Percentiles rank a stretch among this genome's conserved stretches.
Evolutionary conservation across 75 land plant genomes (phyloP).

Genomic region (Cryptomeria japonica): DNA sequence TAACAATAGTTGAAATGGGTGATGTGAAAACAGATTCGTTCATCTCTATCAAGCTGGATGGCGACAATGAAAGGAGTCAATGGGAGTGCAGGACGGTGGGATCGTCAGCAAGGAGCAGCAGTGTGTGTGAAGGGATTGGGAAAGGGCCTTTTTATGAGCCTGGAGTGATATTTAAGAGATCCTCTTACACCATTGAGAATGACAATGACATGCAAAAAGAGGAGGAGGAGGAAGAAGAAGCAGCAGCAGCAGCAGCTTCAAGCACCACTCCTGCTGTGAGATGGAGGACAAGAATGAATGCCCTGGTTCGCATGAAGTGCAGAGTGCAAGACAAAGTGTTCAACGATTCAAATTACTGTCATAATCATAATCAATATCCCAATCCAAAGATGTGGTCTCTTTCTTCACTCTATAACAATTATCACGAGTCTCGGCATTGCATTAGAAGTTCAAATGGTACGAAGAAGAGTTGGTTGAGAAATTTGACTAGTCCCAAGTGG

Average conservation of each 20-base stretch:
- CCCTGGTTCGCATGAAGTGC: background rate
- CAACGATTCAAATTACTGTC: background rate
- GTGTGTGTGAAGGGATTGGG: background rate
- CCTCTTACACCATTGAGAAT: background rate
- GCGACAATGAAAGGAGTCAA: background rate
- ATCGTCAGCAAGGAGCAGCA: slow-evolving; percentile 9
- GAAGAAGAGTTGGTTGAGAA: slow-evolving; percentile 6
- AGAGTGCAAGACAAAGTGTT: background rate
- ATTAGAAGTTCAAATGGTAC: background rate
- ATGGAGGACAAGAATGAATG: slow-evolving; percentile 9
- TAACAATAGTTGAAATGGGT: background rate
- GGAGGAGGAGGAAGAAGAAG: background rate
- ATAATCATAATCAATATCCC: background rate
- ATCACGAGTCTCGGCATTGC: background rate
- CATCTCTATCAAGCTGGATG: slow-evolving; percentile 8
- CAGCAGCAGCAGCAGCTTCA: background rate
- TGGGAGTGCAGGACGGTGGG: slow-evolving; percentile 3
- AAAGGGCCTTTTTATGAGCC: background rate
- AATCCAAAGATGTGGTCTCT: background rate
- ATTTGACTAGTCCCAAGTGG: slow-evolving; percentile 9
- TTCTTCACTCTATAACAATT: background rate
- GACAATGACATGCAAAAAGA: background rate
- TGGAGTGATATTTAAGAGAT: background rate
- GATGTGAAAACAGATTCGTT: background rate
- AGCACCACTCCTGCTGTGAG: background rate